Evolutionary conservation across 208 protist genomes (phyloP), one percentile per base, ranked within the genome.

Genomic region (Tritrichomonas musculus): DNA sequence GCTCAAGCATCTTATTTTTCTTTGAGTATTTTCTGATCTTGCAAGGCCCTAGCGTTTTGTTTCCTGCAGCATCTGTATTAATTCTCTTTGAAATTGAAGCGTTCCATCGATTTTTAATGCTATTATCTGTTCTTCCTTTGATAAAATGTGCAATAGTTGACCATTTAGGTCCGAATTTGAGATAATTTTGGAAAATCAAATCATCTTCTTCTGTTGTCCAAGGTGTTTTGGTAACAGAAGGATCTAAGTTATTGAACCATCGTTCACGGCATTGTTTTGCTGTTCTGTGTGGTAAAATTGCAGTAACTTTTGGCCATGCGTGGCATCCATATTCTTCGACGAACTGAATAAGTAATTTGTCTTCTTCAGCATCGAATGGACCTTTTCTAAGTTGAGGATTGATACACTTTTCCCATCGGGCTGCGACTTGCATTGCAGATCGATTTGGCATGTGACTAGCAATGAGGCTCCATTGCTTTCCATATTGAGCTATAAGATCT

Each of bases 321-420:
- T 33, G 8, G 13, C 4, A 4, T 20, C 64, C 64, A 8, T 33
- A n/a, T n/a, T 72, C 27, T n/a, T 72, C 30, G 8, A 72, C 64
- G 27, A n/a, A 20, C 4, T 72, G 8, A n/a, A 72, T n/a, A 33
- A 72, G 4, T 8, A 72, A 33, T 20, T 72, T 8, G 30, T 72
- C 64, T n/a, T 72, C 64, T 72, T 72, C 64, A 20, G 9, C 22
- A 33, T 8, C 30, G 30, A 88, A 88, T 55, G 77, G 77, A 53
- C 77, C 77, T 57, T 88, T 88, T 27, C n/a, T 30, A 36, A 88
- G 53, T 33, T n/a, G 9, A 53, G 77, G 77, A 49, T 88, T 47
- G 17, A 88, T 13, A 36, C 77, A 88, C 47, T 88, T 88, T 88
- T 88, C 77, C 77, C 77, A 88, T 57, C 77, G 53, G 3, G 77